Evolutionary conservation across 2,329 filamentous ascomycete genomes (phyloP).

Genomic region (Venturia oleaginea): DNA sequence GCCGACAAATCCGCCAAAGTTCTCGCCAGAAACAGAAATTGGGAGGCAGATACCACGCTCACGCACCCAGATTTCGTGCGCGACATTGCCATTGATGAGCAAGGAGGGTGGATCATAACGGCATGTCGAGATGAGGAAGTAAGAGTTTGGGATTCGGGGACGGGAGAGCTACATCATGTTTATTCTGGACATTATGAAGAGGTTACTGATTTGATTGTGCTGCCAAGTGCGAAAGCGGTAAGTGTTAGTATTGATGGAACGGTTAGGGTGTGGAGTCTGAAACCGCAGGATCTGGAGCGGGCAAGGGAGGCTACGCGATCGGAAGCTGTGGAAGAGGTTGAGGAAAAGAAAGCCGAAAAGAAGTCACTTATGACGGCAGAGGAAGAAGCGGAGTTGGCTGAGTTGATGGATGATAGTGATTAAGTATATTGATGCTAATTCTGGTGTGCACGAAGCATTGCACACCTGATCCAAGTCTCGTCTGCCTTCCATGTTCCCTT

Average conservation of each 20-base stretch:
- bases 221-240: constrained; percentile 47
- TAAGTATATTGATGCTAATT: constrained; percentile 18
- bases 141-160: constrained; percentile 72
- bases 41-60: constrained; percentile 62
- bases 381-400: constrained; percentile 86
- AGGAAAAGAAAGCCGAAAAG: constrained; percentile 38
- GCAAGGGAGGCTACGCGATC: constrained; percentile 44
- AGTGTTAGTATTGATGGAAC: constrained; percentile 90
- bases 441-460: neutral
- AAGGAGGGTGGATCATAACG: constrained; percentile 71
- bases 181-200: constrained; percentile 88
- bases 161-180: constrained; percentile 62
- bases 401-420: constrained; percentile 74
- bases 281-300: constrained; percentile 49
- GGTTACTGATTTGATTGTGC: constrained; percentile 67
- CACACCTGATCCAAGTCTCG: neutral
- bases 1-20: constrained; percentile 84
- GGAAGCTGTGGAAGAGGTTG: constrained; percentile 33
- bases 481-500: neutral
- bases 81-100: constrained; percentile 60
- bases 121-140: constrained; percentile 87
- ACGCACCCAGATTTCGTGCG: constrained; percentile 84
- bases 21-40: constrained; percentile 58
- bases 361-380: constrained; percentile 63
- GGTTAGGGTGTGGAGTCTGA: constrained; percentile 72